phyloP scores from a whole-genome alignment of 768 basidiomycete genomes.

The Lentinus brumalis region DNA sequence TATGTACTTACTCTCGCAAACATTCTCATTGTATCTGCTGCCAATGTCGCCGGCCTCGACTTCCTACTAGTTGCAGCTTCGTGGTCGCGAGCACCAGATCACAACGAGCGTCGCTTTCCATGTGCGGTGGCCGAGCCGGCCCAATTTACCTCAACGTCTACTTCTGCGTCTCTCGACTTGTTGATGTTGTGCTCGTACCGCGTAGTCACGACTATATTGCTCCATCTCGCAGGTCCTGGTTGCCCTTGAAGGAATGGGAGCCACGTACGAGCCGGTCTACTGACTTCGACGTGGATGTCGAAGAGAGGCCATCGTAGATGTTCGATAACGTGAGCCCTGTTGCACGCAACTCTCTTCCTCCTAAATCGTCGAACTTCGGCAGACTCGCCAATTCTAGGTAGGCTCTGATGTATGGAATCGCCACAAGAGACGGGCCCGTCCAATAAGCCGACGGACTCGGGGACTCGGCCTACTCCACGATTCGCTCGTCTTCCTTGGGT shows the following conservation, averaged over 20 bases:
- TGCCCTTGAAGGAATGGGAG: constrained; percentile 4
- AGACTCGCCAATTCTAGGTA: constrained; percentile 35
- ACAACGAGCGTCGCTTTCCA: no score
- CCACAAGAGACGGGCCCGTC: constrained; percentile 56
- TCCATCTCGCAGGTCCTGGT: not conserved
- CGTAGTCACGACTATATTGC: no score
- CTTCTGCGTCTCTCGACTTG: no score
- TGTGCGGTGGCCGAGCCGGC: no score
- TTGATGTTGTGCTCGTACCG: no score
- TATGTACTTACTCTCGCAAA: no score
- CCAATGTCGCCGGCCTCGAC: no score
- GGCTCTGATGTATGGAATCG: constrained; percentile 62
- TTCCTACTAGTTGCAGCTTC: no score
- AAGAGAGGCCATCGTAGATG: constrained; percentile 10
- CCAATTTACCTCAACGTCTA: no score
- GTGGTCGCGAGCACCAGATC: no score
- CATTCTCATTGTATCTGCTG: no score
- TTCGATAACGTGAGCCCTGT: not conserved
- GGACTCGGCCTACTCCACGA: constrained; percentile 60
- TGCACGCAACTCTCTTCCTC: not conserved
- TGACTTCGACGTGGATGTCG: not conserved
- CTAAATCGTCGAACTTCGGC: no score
- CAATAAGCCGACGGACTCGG: constrained; percentile 56
- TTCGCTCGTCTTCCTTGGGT: constrained; percentile 65
- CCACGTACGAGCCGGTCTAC: not conserved